Percentiles rank a stretch among this genome's conserved stretches.
Evolutionary conservation across 768 basidiomycete genomes (phyloP).

Genomic region (Hypholoma sublateritium): DNA sequence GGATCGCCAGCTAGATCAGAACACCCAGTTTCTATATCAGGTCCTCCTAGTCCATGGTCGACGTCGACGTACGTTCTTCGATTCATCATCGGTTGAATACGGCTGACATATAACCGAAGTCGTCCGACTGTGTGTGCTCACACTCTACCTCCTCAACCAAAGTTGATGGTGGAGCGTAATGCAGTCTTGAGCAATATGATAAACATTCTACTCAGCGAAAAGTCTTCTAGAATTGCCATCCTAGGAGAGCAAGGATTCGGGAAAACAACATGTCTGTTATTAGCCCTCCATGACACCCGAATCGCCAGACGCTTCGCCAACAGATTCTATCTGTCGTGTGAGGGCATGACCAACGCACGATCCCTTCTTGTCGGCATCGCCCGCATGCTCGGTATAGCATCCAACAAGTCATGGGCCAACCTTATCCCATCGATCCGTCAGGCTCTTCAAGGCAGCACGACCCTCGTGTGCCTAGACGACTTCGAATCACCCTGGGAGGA

Average conservation of each 20-base stretch:
- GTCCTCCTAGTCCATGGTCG: too few relatives aligned
- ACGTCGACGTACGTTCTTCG: background rate
- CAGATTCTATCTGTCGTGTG: constrained; percentile 3
- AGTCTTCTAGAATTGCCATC: background rate
- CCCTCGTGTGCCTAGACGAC: background rate
- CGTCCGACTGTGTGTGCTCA: too few relatives aligned
- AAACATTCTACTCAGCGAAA: background rate
- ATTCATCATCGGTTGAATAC: background rate
- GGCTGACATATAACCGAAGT: background rate
- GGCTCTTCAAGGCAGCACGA: background rate
- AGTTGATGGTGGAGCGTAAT: background rate
- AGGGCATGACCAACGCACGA: background rate
- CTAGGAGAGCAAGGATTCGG: constrained; percentile 1
- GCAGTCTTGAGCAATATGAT: background rate
- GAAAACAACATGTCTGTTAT: constrained; percentile 1
- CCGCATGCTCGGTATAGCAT: background rate
- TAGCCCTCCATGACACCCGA: background rate
- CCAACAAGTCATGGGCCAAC: background rate
- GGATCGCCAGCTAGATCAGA: background rate
- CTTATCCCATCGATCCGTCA: background rate
- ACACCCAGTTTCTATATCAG: too few relatives aligned
- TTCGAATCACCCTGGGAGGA: constrained; percentile 1
- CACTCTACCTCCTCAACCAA: background rate
- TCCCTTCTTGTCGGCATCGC: constrained; percentile 1
- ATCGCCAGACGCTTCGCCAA: background rate